Evolutionary conservation across 345 rosid genomes (phyloP).

Genomic region (Citrus reticulata): DNA sequence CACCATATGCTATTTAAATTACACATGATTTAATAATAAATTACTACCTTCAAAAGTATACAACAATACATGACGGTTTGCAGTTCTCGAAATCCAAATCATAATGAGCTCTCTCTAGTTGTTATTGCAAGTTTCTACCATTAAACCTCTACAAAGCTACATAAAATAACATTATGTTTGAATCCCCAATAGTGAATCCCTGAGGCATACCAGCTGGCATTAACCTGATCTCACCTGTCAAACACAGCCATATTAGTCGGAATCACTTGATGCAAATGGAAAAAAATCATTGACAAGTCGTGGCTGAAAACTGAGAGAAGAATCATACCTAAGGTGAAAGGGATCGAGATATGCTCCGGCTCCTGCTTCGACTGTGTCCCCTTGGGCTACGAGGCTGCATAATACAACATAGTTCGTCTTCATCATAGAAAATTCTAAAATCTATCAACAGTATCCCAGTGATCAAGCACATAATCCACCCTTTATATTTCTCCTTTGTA

Average conservation of each 20-base stretch:
- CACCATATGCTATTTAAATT: too few relatives aligned
- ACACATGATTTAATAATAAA: neutral
- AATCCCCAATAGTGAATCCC: neutral
- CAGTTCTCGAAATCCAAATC: neutral
- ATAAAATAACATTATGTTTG: neutral
- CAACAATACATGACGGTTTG: neutral
- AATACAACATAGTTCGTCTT: neutral
- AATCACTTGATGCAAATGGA: neutral
- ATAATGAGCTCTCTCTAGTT: neutral
- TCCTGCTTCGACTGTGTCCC: conserved; percentile 12
- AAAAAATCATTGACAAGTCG: neutral
- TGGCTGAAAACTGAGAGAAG: neutral
- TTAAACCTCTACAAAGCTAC: neutral
- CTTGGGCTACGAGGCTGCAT: conserved; percentile 27
- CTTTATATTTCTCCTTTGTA: neutral
- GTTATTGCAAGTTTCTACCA: neutral
- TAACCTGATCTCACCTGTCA: conserved; percentile 53
- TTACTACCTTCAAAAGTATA: neutral
- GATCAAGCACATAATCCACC: neutral
- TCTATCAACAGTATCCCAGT: neutral
- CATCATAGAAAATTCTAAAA: neutral
- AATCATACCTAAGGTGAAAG: conserved; percentile 31
- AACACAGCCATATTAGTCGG: conserved; percentile 1
- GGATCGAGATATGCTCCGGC: conserved; percentile 28
- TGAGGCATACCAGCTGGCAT: conserved; percentile 12